Percentiles rank a stretch among this genome's conserved stretches.
These are phyloP conservation scores for Amanita subjunquillea DNA, from an alignment of 768 basidiomycete species.

Conservation along the genomic window DNA sequence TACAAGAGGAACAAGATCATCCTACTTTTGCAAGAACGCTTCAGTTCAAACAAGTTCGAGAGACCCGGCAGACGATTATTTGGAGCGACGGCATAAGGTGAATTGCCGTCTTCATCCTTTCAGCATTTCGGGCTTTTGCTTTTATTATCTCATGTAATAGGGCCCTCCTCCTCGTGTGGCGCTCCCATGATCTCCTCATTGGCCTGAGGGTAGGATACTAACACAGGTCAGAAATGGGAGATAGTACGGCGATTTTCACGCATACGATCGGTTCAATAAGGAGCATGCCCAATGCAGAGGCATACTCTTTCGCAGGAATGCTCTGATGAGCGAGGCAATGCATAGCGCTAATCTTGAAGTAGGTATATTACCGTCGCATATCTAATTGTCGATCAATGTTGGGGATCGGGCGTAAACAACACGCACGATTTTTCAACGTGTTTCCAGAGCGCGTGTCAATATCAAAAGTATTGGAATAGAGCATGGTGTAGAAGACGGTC, in stretches of 20 bases:
- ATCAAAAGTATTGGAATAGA: not conserved
- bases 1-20: not conserved
- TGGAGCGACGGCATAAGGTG: not conserved
- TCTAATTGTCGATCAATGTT: not conserved
- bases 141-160: not conserved
- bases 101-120: not conserved
- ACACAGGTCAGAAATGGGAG: not conserved
- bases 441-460: not conserved
- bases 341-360: not conserved
- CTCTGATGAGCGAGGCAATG: not conserved
- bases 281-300: not conserved
- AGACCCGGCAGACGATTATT: not conserved
- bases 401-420: not conserved
- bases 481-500: not conserved
- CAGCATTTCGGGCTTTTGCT: not conserved
- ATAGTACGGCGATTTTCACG: not conserved
- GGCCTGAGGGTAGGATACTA: not conserved
- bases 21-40: too few species aligned
- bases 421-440: slow-evolving; percentile 4
- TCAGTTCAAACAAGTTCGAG: not conserved
- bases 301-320: not conserved
- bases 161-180: not conserved
- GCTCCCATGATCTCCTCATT: not conserved
- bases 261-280: not conserved
- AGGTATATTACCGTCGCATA: not conserved